Percentiles rank a stretch among this genome's conserved stretches.
These are phyloP conservation scores for Ceratobasidium sp. DNA, from an alignment of 1,284 basidiomycete genomes.

Conservation along the genomic window DNA sequence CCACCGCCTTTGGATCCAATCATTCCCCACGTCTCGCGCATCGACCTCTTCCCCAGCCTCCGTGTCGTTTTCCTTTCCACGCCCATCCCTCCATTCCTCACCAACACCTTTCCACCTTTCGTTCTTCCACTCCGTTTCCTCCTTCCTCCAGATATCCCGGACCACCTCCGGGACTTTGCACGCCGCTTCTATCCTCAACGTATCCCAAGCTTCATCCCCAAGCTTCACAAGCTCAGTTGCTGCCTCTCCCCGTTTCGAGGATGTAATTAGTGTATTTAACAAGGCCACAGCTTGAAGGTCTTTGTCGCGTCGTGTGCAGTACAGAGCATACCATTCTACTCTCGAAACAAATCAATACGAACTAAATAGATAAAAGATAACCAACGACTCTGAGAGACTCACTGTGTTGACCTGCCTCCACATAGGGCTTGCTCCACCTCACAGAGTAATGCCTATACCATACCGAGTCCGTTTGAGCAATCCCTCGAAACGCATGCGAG, in stretches of 20 bases:
- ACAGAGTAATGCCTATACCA: slow-evolving; percentile 31
- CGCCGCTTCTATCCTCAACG: slow-evolving; percentile 13
- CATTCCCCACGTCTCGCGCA: not conserved
- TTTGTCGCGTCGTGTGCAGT: slow-evolving; percentile 1
- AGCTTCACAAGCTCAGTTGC: not conserved
- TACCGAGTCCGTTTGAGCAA: slow-evolving; percentile 20
- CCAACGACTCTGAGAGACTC: not conserved
- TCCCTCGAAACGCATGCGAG: slow-evolving; percentile 7
- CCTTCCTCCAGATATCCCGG: slow-evolving; percentile 9
- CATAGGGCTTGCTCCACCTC: slow-evolving; percentile 2
- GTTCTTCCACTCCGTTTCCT: slow-evolving; percentile 7
- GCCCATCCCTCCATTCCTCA: slow-evolving; percentile 28
- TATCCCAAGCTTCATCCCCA: not conserved
- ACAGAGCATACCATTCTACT: slow-evolving; percentile 27
- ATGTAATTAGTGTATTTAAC: slow-evolving; percentile 13
- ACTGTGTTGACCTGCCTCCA: not conserved
- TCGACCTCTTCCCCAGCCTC: not conserved
- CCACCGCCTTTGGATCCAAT: slow-evolving; percentile 44
- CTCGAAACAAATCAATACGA: not conserved
- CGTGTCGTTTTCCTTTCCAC: not conserved
- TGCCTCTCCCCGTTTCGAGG: slow-evolving; percentile 10
- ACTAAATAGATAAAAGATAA: not conserved
- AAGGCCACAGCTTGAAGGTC: not conserved
- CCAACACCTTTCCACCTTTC: slow-evolving; percentile 19
- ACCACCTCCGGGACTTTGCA: slow-evolving; percentile 20